Conservation (phyloP, 2,329 filamentous ascomycete species). For the Talaromyces sp. region DNA sequence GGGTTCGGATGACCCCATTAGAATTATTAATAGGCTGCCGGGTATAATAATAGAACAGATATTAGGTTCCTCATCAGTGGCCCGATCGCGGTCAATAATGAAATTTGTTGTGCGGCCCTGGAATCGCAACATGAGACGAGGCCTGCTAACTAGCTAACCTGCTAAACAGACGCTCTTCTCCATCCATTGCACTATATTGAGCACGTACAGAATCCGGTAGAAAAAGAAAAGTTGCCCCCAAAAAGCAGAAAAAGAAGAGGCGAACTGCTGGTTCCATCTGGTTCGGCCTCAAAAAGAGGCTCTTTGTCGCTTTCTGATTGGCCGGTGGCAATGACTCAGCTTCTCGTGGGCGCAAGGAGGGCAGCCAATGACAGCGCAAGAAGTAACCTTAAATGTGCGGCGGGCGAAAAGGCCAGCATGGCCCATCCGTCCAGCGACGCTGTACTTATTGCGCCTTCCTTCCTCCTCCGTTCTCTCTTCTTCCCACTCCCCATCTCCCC, state of each 20-base stretch:
- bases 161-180: too few species aligned
- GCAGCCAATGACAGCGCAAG: constrained; percentile 31
- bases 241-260: neutral
- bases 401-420: constrained; percentile 41
- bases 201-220: neutral
- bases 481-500: constrained; percentile 12
- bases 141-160: too few species aligned
- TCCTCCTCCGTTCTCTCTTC: constrained; percentile 15
- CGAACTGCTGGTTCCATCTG: constrained; percentile 4
- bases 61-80: neutral
- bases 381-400: constrained; percentile 32
- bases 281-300: constrained; percentile 12
- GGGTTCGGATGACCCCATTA: neutral
- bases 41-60: neutral
- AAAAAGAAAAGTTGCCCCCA: neutral
- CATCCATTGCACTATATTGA: neutral
- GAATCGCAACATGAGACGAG: neutral
- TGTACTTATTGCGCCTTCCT: constrained; percentile 17
- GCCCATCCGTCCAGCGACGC: constrained; percentile 29
- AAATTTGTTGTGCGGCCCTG: neutral
- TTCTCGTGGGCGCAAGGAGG: constrained; percentile 7
- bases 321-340: constrained; percentile 22
- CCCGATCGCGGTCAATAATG: neutral
- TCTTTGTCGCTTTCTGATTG: constrained; percentile 11
- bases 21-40: neutral